Evolutionary conservation across 192 early-diverging fungal genomes (phyloP).

Genomic region (Hyaloraphidium curvatum): DNA sequence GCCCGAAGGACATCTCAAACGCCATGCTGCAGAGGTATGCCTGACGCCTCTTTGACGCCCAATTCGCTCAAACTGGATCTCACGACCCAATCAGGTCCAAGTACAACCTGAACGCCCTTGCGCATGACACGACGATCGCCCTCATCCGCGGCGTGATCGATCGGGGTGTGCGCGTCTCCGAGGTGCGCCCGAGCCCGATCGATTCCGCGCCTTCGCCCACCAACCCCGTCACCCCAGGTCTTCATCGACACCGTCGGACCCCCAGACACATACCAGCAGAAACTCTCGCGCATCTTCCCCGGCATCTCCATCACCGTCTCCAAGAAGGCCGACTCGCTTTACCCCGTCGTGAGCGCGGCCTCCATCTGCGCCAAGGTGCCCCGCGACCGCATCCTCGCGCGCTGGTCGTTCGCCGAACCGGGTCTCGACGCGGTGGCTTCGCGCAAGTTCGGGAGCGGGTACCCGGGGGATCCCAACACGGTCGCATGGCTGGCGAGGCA

Average conservation of each 20-base stretch:
- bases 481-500: slow-evolving; percentile 59
- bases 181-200: slow-evolving; percentile 23
- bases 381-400: slow-evolving; percentile 16
- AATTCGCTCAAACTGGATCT: background rate
- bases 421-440: background rate
- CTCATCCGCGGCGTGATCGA: slow-evolving; percentile 48
- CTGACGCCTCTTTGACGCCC: background rate
- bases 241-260: slow-evolving; percentile 95
- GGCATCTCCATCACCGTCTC: slow-evolving; percentile 61
- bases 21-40: slow-evolving; percentile 63
- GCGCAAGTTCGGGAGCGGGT: slow-evolving; percentile 17
- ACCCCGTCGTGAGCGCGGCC: slow-evolving; percentile 86
- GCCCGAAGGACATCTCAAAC: slow-evolving; percentile 80
- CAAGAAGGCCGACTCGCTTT: slow-evolving; percentile 85
- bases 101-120: slow-evolving; percentile 78
- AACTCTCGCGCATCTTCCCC: slow-evolving; percentile 57
- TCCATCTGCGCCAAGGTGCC: slow-evolving; percentile 85
- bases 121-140: slow-evolving; percentile 82
- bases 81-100: no score
- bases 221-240: slow-evolving; percentile 22
- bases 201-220: background rate
- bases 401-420: slow-evolving; percentile 20
- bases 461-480: slow-evolving; percentile 87
- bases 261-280: slow-evolving; percentile 61
- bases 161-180: slow-evolving; percentile 41